Percentiles rank a stretch among this genome's conserved stretches.
Evolutionary conservation across 371 early-diverging fungal species (phyloP).

Genomic region (Haplosporangium sp.): DNA sequence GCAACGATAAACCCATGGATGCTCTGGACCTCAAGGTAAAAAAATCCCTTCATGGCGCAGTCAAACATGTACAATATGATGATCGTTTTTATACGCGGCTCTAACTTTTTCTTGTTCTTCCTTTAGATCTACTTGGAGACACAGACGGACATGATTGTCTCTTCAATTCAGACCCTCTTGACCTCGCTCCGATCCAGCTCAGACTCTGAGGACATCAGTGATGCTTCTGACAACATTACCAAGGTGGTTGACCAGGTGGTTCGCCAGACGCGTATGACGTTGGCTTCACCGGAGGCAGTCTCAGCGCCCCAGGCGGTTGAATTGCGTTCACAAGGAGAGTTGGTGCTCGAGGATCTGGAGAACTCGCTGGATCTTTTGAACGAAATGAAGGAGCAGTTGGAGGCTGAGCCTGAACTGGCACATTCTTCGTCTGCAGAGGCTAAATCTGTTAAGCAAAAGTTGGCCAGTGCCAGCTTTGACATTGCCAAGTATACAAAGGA

Average conservation of each 20-base stretch:
- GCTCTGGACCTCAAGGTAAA: slow-evolving; percentile 51
- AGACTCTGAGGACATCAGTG: slow-evolving; percentile 67
- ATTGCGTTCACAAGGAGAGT: slow-evolving; percentile 58
- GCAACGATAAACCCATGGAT: slow-evolving; percentile 34
- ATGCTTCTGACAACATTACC: slow-evolving; percentile 76
- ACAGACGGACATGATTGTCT: slow-evolving; percentile 89
- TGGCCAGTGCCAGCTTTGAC: slow-evolving; percentile 90
- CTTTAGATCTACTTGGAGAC: slow-evolving; percentile 79
- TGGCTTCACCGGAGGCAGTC: slow-evolving; percentile 37
- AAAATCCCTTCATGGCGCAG: background rate
- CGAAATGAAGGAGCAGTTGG: slow-evolving; percentile 67
- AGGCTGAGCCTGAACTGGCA: slow-evolving; percentile 41
- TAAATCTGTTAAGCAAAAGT: slow-evolving; percentile 80
- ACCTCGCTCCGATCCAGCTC: slow-evolving; percentile 73
- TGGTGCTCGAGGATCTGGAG: slow-evolving; percentile 77
- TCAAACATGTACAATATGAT: too few relatives aligned
- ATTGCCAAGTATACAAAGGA: slow-evolving; percentile 91
- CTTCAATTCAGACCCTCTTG: slow-evolving; percentile 85
- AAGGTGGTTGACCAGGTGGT: slow-evolving; percentile 71
- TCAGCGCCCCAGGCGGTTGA: slow-evolving; percentile 55
- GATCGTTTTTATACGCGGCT: background rate
- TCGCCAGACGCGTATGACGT: slow-evolving; percentile 57
- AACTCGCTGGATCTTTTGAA: slow-evolving; percentile 74
- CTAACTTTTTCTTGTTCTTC: background rate
- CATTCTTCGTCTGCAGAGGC: slow-evolving; percentile 59